phyloP scores from a whole-genome alignment of 1,284 basidiomycete genomes.

The Coniferiporia sulphurascens region DNA sequence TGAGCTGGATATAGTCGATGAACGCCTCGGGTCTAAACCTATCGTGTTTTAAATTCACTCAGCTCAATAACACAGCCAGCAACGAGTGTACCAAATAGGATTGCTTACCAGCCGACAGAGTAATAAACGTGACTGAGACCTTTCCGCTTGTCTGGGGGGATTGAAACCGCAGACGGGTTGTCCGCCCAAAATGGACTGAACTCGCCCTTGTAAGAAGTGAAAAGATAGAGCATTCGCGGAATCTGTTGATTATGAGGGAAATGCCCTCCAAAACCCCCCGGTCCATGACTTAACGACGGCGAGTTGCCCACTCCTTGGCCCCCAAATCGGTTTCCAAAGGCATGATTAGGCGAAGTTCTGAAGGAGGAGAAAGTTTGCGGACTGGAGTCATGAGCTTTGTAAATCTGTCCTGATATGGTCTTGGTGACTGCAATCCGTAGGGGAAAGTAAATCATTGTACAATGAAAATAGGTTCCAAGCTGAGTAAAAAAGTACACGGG shows the following conservation, averaged over 20 bases:
- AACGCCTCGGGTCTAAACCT: conserved; percentile 12
- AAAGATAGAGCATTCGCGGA: conserved; percentile 36
- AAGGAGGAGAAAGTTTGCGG: not conserved
- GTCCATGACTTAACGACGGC: not conserved
- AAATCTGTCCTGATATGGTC: conserved; percentile 33
- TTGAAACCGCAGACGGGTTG: conserved; percentile 5
- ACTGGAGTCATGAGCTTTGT: conserved; percentile 4
- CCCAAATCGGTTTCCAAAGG: not conserved
- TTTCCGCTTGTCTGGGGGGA: not conserved
- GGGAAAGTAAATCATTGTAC: not conserved
- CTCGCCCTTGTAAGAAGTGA: conserved; percentile 26
- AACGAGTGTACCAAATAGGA: no score
- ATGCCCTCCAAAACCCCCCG: not conserved
- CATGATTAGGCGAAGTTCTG: no score
- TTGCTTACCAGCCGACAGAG: conserved; percentile 10
- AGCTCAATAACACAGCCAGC: no score
- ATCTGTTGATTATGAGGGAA: conserved; percentile 12
- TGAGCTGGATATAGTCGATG: conserved; percentile 16
- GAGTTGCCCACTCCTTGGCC: not conserved
- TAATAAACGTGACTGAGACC: not conserved
- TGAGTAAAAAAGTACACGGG: not conserved
- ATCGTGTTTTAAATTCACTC: not conserved
- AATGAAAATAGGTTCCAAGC: no score
- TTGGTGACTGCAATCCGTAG: conserved; percentile 30
- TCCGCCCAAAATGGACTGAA: conserved; percentile 11